Evolutionary conservation across 2,329 filamentous ascomycete genomes (phyloP), one percentile per base, ranked within the genome.

Genomic region (Truncatella angustata): DNA sequence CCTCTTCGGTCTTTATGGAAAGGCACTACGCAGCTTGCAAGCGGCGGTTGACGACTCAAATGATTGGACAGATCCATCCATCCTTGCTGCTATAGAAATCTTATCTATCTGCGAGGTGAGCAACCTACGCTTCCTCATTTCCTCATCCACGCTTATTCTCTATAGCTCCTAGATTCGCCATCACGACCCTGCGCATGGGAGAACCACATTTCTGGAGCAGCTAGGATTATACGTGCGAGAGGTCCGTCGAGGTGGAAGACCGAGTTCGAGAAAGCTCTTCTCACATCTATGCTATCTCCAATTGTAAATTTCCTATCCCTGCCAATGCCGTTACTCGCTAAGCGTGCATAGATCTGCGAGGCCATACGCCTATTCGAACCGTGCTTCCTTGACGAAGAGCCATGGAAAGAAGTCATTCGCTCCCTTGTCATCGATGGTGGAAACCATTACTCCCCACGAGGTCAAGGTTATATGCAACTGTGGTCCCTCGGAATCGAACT

Each of bases 81-180:
- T 55, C 24, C 42, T 58, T n/a, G 51, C 52, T 12, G 49, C 56
- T 16, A 50, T 56, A 5, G 53, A 56, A 26, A 42, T 58, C 18
- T 37, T 58, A 28, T 55, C 50, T 30, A 34, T 58, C 35, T 58
- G 44, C 32, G 56, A 56, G 56, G 54, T 56, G 30, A 32, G 54
- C 46, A 5, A n/a, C 9, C 21, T 16, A 14, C 36, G 7, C 28
- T 34, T 14, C 28, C 28, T 32, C 28, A 9, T 18, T 40, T 10
- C 36, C 18, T 40, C n/a, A 18, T 7, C 32, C 9, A 12, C 32
- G 23, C 21, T 9, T 16, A 4, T 14, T 26, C n/a, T 11, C 9
- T 23, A 24, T 20, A 56, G 52, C 28, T 58, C 16, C 43, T 56
- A 23, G 46, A 50, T 5, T 49, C 43, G n/a, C 45, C 43, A 26